phyloP scores from a whole-genome alignment of 768 basidiomycete genomes.

The Suillus clintonianus region DNA sequence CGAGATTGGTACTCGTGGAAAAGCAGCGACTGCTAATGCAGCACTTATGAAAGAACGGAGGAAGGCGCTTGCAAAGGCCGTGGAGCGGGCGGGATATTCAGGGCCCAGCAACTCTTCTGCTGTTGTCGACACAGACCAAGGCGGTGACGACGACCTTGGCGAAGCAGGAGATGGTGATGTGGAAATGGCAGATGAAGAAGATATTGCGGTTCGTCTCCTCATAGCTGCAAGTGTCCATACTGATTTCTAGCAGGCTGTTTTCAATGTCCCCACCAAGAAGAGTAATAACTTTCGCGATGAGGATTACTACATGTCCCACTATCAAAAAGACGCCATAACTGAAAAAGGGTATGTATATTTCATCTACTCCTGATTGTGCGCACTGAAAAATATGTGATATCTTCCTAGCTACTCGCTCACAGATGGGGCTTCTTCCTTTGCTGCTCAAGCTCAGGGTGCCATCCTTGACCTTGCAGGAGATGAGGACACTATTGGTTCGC shows the following conservation, averaged over 20 bases:
- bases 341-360: constrained; percentile 80
- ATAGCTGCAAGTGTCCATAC: constrained; percentile 4
- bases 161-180: constrained; percentile 34
- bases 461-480: constrained; percentile 86
- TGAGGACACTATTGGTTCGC: constrained; percentile 60
- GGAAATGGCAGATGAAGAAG: constrained; percentile 79
- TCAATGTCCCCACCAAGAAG: constrained; percentile 54
- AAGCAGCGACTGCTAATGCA: constrained; percentile 54
- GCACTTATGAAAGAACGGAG: constrained; percentile 87
- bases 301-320: constrained; percentile 91
- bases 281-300: constrained; percentile 65
- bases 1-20: constrained; percentile 80
- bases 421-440: constrained; percentile 86
- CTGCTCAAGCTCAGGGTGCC: constrained; percentile 75
- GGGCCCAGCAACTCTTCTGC: constrained; percentile 32
- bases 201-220: constrained; percentile 59
- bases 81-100: constrained; percentile 43
- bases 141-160: constrained; percentile 29
- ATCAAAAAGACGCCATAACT: constrained; percentile 81
- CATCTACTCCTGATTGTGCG: background rate
- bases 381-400: background rate
- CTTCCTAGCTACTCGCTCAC: constrained; percentile 76
- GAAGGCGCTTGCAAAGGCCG: constrained; percentile 71
- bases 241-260: constrained; percentile 54
- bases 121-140: constrained; percentile 34